Percentiles rank a stretch among this genome's conserved stretches.
Conservation (phyloP, 2,329 filamentous ascomycete genomes). For the Fusarium sp. region DNA sequence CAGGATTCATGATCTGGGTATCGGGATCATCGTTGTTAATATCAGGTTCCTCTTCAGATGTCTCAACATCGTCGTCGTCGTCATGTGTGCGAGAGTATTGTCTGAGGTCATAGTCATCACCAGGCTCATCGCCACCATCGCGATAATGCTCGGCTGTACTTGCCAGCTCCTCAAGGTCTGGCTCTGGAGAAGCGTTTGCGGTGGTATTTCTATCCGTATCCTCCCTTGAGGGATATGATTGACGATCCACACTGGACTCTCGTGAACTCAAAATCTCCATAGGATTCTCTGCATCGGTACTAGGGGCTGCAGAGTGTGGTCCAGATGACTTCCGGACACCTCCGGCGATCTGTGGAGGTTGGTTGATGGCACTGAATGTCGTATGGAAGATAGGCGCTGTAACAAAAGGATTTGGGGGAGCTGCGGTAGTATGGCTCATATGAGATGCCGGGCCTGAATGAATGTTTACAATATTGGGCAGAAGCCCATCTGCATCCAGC, state of each 20-base stretch:
- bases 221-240: constrained; percentile 14
- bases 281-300: constrained; percentile 32
- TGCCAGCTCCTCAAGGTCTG: constrained; percentile 17
- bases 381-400: constrained; percentile 18
- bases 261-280: constrained; percentile 39
- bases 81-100: constrained; percentile 47
- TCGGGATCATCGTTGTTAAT: constrained; percentile 41
- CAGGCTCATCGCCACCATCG: constrained; percentile 44
- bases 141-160: constrained; percentile 38
- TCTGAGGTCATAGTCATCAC: constrained; percentile 49
- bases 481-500: constrained; percentile 22
- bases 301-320: constrained; percentile 17
- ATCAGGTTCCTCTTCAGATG: constrained; percentile 44
- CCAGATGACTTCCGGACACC: constrained; percentile 11
- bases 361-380: constrained; percentile 11
- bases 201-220: constrained; percentile 3
- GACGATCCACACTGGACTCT: constrained; percentile 12
- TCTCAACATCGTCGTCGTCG: constrained; percentile 49
- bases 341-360: constrained; percentile 25
- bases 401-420: constrained; percentile 18
- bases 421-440: neutral
- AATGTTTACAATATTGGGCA: constrained; percentile 9
- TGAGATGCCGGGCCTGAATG: constrained; percentile 20
- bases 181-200: constrained; percentile 11
- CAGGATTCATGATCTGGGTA: constrained; percentile 34